A percentile compares a stretch with the other conserved stretches of the same genome.
phyloP scores from a whole-genome alignment of 1,284 basidiomycete genomes.

The Entoloma clypeatum region DNA sequence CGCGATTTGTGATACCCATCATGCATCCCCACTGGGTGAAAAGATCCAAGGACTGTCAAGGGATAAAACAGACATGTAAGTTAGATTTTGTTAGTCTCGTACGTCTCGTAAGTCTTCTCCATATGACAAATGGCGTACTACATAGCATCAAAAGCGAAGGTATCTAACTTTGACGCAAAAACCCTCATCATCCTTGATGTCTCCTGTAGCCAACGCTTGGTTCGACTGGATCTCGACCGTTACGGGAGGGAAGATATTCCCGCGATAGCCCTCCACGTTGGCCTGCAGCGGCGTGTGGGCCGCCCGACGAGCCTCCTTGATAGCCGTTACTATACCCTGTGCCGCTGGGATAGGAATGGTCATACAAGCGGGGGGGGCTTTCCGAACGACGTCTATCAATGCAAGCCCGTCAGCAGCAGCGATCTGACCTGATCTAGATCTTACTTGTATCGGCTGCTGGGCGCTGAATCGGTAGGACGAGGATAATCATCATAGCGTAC shows the following conservation, averaged over 20 bases:
- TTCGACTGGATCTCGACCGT: constrained; percentile 44
- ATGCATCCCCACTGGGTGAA: too few species aligned
- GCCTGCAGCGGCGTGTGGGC: constrained; percentile 37
- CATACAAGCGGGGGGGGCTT: constrained; percentile 49
- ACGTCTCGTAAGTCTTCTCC: too few species aligned
- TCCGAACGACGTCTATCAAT: constrained; percentile 62
- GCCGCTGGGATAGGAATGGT: constrained; percentile 43
- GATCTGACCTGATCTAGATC: constrained; percentile 12
- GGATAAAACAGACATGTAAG: too few species aligned
- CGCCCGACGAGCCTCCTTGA: constrained; percentile 39
- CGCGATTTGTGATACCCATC: too few species aligned
- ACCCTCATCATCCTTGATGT: constrained; percentile 22
- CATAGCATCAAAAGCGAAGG: constrained; percentile 11
- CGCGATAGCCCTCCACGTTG: constrained; percentile 34
- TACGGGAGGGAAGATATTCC: constrained; percentile 61
- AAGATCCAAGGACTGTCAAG: too few species aligned
- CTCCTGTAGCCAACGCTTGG: constrained; percentile 33
- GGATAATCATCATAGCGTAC: constrained; percentile 59
- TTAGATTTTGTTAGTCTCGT: too few species aligned
- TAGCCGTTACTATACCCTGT: constrained; percentile 48
- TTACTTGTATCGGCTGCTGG: constrained; percentile 51
- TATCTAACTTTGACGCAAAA: constrained; percentile 11
- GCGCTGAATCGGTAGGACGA: constrained; percentile 26
- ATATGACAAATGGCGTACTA: neutral
- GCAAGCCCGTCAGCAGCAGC: neutral